phyloP scores from a whole-genome alignment of 1,284 basidiomycete genomes.

The Boletellus dicymbophilus region DNA sequence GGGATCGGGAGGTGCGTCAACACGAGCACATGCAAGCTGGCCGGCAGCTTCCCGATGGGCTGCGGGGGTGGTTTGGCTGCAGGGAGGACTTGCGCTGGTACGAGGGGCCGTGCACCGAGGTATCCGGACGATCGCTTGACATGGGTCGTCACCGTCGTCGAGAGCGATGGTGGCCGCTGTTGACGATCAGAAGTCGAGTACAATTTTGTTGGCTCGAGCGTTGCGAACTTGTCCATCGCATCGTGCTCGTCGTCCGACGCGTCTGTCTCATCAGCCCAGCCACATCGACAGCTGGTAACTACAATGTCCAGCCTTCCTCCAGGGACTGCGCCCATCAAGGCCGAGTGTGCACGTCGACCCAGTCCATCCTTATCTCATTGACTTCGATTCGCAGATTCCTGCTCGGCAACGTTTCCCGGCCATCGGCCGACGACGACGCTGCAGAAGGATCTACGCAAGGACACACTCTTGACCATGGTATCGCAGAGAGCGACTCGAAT shows the following conservation, averaged over 20 bases:
- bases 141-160: slow-evolving; percentile 9
- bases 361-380: not conserved
- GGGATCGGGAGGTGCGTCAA: slow-evolving; percentile 74
- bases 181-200: slow-evolving; percentile 36
- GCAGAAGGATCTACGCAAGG: slow-evolving; percentile 62
- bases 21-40: slow-evolving; percentile 74
- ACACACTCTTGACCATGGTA: slow-evolving; percentile 20
- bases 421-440: slow-evolving; percentile 70
- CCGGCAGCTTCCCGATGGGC: slow-evolving; percentile 74
- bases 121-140: slow-evolving; percentile 15
- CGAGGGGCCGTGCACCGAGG: slow-evolving; percentile 24
- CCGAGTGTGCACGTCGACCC: slow-evolving; percentile 54
- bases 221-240: slow-evolving; percentile 76
- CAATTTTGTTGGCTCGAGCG: slow-evolving; percentile 76
- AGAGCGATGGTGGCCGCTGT: slow-evolving; percentile 2
- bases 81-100: slow-evolving; percentile 29
- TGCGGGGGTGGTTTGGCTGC: slow-evolving; percentile 24
- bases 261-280: slow-evolving; percentile 11
- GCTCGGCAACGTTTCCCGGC: slow-evolving; percentile 41
- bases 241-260: slow-evolving; percentile 9
- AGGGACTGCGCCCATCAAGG: slow-evolving; percentile 75
- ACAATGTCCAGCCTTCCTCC: slow-evolving; percentile 28
- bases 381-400: slow-evolving; percentile 51
- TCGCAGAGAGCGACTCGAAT: slow-evolving; percentile 30
- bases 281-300: slow-evolving; percentile 6